Base-by-base conservation (phyloP, 2,329 filamentous ascomycete species). In the Eutypella sp. region DNA sequence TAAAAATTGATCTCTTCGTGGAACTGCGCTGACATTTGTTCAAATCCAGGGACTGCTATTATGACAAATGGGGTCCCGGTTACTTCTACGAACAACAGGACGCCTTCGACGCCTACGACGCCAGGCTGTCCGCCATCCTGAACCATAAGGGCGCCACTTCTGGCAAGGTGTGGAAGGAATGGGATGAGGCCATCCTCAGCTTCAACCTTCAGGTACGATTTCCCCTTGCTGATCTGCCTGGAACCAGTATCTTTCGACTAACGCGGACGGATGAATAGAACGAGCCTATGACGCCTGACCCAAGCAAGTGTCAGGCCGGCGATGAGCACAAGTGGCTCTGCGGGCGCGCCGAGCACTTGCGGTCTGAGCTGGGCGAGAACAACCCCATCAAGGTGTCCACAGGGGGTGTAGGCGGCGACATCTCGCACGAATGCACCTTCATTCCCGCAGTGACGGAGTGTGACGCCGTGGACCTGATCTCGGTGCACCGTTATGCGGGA, bases 401-500 rank as follows among this genome's bases (percentile, higher is more conserved):
- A 9, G 62, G 62, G 19, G 62, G 60, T 8, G 42, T 65, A 13
- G 62, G 62, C 15, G 62, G 62, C 15, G 63, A 65, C 44, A 54
- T 59, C 36, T 58, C 52, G 16, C 50, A 65, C 48, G 53, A 44
- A 1, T 61, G 61, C 50, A 65, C 50, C 15, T 63, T 59, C 42
- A 48, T 58, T 18, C 1, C 44, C 11, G 54, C 51, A 3, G 58
- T 58, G 2, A 60, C 60, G n/a, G 27, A 40, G 29, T 65, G 62
- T 45, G 47, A 42, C 8, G 51, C 53, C 40, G 47, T 66, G 23
- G 63, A 66, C 45, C 49, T 58, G 23, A 54, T 60, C 41, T 52
- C 55, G 22, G 47, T 61, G 29, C 61, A 62, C 48, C 54, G 57
- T 24, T 60, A 61, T 45, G 60, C 53, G 8, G 56, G 56, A 24